These are phyloP conservation scores for Solanum chilense DNA, from an alignment of 257 asterid species.

Conservation along the genomic window DNA sequence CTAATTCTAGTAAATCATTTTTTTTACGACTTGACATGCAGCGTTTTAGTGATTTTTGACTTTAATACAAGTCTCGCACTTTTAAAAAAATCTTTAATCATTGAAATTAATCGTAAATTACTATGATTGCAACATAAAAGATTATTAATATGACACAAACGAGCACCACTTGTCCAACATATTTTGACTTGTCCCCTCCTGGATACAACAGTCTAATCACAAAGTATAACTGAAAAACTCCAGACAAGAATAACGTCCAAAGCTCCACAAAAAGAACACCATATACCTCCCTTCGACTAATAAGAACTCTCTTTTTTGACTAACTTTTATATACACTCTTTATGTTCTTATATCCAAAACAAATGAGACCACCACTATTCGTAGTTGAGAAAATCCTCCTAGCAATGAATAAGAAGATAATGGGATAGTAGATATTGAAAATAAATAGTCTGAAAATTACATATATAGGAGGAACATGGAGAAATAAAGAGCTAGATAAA, in stretches of 20 bases:
- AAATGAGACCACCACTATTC: background rate
- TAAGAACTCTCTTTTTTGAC: background rate
- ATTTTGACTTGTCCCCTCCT: background rate
- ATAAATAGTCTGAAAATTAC: background rate
- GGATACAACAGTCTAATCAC: background rate
- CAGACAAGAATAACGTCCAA: background rate
- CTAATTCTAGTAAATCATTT: too few relatives aligned
- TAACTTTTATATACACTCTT: background rate
- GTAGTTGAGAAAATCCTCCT: background rate
- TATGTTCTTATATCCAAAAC: background rate
- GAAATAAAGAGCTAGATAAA: background rate
- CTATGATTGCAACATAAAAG: too few relatives aligned
- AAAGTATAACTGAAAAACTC: background rate
- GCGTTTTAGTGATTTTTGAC: too few relatives aligned
- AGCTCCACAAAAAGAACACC: background rate
- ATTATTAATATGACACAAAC: too few relatives aligned
- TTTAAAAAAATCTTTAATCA: too few relatives aligned
- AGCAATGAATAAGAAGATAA: background rate
- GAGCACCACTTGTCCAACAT: too few relatives aligned
- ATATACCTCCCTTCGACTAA: background rate
- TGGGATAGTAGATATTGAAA: background rate
- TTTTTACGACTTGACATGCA: too few relatives aligned
- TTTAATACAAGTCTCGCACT: too few relatives aligned
- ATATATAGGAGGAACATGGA: background rate
- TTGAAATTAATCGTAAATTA: too few relatives aligned